Conservation (phyloP, 176 grass and related monocot genomes). For the Leersia perrieri region DNA sequence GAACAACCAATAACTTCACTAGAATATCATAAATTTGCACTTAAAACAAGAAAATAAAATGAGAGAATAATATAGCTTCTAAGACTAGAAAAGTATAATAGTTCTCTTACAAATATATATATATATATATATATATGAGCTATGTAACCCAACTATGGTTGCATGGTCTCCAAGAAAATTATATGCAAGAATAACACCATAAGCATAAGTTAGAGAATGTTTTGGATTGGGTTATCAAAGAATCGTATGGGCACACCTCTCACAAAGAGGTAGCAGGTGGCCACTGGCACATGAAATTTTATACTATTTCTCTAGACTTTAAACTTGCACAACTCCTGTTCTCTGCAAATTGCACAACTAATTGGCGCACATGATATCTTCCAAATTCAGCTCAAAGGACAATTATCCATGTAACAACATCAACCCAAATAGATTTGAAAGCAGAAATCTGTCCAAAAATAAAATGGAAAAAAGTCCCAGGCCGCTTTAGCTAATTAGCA, state of each 20-base stretch:
- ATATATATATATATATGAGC: too few species aligned
- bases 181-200: neutral
- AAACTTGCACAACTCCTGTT: neutral
- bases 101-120: too few species aligned
- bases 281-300: neutral
- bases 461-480: neutral
- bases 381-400: neutral
- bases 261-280: neutral
- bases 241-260: neutral
- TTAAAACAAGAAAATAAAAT: conserved; percentile 5
- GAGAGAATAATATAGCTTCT: neutral
- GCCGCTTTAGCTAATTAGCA: neutral
- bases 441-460: neutral
- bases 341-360: neutral
- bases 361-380: neutral
- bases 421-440: neutral
- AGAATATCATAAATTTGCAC: neutral
- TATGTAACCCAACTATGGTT: neutral
- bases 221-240: neutral
- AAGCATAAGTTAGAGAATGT: neutral
- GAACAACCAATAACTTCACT: neutral
- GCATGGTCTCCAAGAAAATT: neutral
- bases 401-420: neutral
- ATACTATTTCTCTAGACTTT: neutral
- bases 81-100: too few species aligned